Evolutionary conservation across 176 grass and related monocot genomes (phyloP), one percentile per base, ranked within the genome.

Genomic region (Luzula sylvatica): DNA sequence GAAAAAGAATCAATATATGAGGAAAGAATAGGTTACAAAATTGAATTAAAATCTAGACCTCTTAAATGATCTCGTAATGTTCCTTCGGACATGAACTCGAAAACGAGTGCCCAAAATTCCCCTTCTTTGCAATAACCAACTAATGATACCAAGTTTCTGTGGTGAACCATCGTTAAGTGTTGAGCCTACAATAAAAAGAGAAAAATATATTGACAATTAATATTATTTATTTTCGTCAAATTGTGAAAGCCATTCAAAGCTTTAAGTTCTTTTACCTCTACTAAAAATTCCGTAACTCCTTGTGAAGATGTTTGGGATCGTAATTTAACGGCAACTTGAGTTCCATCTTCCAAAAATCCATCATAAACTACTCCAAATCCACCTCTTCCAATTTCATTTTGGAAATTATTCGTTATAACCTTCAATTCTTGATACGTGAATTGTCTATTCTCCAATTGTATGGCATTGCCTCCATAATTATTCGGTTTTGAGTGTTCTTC

Each of bases 291-390:
- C 16, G 26, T 71, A 22, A 32, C 32, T 2, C 54, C 76, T 59
- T 90, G 80, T 24, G 57, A 55, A 20, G 76, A 83, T 22, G 72
- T 62, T 0, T 83, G 12, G 11, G 68, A 72, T 1, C 41, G 66
- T 42, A 83, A 6, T 55, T 90, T 90, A 1, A 84, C 80, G 2
- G 86, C 86, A 25, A 90, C 76, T 30, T 73, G 72, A 8, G 65
- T 84, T 5, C 72, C 65, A 30, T 92, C 72, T n/a, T 75, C 50
- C 40, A 83, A 46, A 43, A 65, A 42, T 2, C 86, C 86, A 4
- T 65, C 23, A 7, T 80, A 84, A 11, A 90, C 80, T 1, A 44
- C 42, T 11, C 86, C 87, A 25, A 92, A 92, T 7, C 87, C 87
- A 11, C 87, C 87, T 28, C 21, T 69, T 3, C 81, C 76, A 0